Evolutionary conservation across 2,329 filamentous ascomycete genomes (phyloP).

Genomic region (Coniochaeta ligniaria): DNA sequence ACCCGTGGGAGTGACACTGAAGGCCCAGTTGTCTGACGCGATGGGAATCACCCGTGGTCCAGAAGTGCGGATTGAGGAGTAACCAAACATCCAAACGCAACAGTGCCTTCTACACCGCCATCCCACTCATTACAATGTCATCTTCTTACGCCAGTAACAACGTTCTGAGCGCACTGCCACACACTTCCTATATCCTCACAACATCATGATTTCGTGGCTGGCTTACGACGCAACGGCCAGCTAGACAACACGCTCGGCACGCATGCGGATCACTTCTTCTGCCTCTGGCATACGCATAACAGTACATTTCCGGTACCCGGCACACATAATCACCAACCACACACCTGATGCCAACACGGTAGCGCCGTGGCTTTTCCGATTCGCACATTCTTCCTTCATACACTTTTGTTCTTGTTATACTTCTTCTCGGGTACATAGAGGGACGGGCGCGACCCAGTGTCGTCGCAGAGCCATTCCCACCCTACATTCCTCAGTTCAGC

Average conservation of each 20-base stretch:
- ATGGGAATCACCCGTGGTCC: slow-evolving; percentile 1
- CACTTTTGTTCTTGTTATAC: not conserved
- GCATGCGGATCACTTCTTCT: not conserved
- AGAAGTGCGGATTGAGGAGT: slow-evolving; percentile 5
- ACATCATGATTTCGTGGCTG: no score
- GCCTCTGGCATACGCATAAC: not conserved
- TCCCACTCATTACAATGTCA: not conserved
- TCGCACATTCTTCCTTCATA: not conserved
- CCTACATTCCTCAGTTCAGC: not conserved
- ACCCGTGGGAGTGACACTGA: slow-evolving; percentile 17
- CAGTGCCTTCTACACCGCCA: not conserved
- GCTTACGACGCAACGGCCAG: no score
- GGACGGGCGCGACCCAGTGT: not conserved
- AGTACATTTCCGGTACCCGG: not conserved
- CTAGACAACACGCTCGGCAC: no score
- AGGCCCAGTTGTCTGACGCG: not conserved
- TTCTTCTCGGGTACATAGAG: not conserved
- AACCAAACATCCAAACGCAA: not conserved
- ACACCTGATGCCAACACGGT: not conserved
- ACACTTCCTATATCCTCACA: no score
- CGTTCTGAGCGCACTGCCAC: no score
- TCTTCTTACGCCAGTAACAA: not conserved
- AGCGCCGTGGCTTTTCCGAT: not conserved
- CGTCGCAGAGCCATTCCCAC: not conserved
- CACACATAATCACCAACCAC: not conserved